Evolutionary conservation across 2,329 filamentous ascomycete species (phyloP), one percentile per base, ranked within the genome.

Genomic region (Aspergillus ibericus): DNA sequence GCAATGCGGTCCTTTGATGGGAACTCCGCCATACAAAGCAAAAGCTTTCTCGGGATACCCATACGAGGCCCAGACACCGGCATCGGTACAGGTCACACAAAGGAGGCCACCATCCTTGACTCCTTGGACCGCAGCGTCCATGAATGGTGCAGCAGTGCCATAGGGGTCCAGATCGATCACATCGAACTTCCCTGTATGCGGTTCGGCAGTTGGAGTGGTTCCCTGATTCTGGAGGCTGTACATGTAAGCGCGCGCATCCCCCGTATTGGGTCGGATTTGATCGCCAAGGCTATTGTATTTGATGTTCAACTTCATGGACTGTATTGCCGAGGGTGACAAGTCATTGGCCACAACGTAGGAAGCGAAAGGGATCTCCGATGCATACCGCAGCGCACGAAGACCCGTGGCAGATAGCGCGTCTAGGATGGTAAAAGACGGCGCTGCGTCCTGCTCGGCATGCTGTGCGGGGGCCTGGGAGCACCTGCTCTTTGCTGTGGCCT

Each of bases 121-220:
- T 1, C 91, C 87, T 76, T 97, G 93, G 8, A 99, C 81, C 1
- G 95, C 92, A 1, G 91, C 88, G 72, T 99, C 95, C 55, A 99
- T 83, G 75, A 99, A 99, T 1, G 91, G 90, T 9, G 91, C 91
- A 0, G 93, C 95, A 0, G 92, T 96, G 42, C 95, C 95, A 69
- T 99, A 99, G 0, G 95, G 95, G 72, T 99, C 95, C 29, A 99
- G 83, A 72, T 99, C 95, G 63, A 99, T 95, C 20, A 97, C 93
- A 74, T 98, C 91, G 73, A 96, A 99, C 68, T 84, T 87, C 70
- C 86, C 66, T 34, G 74, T 60, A 57, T 72, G 66, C 5, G 60
- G 56, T 36, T 60, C 78, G 72, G 20, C 70, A 66, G 58, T 77
- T 70, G 59, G 80, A 74, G 46, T 75, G 66, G 55, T 77, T 71